These are phyloP conservation scores for Talaromyces amestolkiae DNA, from an alignment of 2,329 filamentous ascomycete genomes.

Conservation along the genomic window DNA sequence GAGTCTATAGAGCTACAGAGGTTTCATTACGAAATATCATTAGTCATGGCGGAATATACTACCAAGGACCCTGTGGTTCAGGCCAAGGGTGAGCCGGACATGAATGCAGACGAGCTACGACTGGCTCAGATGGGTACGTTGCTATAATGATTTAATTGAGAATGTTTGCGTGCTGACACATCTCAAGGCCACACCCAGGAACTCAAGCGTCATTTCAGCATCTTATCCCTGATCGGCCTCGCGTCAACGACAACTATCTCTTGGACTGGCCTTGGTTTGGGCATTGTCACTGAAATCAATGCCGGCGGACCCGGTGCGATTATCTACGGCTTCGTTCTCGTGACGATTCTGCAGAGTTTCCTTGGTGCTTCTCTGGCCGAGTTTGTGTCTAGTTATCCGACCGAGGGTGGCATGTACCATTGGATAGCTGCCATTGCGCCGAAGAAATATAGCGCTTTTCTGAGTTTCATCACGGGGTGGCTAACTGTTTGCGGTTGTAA, in stretches of 20 bases:
- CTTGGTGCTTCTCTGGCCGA: conserved; percentile 48
- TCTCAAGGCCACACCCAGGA: conserved; percentile 49
- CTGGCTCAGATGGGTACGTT: conserved; percentile 46
- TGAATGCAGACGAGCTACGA: conserved; percentile 38
- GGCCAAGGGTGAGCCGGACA: conserved; percentile 28
- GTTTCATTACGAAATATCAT: neutral
- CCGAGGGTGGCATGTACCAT: conserved; percentile 53
- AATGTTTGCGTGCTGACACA: conserved; percentile 2
- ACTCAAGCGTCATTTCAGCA: conserved; percentile 49
- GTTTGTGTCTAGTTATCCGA: conserved; percentile 51
- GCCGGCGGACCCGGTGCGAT: conserved; percentile 49
- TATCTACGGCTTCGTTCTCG: conserved; percentile 53
- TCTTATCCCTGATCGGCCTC: conserved; percentile 49
- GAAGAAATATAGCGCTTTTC: conserved; percentile 35
- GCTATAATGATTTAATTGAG: neutral
- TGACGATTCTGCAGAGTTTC: conserved; percentile 49
- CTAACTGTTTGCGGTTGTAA: conserved; percentile 43
- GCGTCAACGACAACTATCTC: conserved; percentile 50
- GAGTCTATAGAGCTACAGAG: neutral
- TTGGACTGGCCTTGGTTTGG: conserved; percentile 38
- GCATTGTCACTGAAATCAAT: conserved; percentile 48
- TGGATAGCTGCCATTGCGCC: conserved; percentile 52
- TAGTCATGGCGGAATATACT: conserved; percentile 3
- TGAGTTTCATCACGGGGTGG: conserved; percentile 50
- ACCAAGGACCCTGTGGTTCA: conserved; percentile 19